Conservation (phyloP, 495 filamentous ascomycete species). For the Apodospora peruviana region DNA sequence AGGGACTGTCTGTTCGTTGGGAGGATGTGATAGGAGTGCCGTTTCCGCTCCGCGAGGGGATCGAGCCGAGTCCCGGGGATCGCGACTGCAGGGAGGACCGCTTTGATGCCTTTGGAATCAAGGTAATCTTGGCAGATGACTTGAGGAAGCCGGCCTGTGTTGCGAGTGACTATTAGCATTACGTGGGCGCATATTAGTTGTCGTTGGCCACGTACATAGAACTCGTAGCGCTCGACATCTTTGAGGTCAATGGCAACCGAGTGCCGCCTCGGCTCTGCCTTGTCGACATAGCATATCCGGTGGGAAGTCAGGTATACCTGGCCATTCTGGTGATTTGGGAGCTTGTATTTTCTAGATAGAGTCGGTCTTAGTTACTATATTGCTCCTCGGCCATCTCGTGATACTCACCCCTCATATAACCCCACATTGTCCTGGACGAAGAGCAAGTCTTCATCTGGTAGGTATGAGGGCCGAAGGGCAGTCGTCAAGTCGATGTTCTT, state of each 20-base stretch:
- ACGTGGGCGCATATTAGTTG: neutral
- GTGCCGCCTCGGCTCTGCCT: slow-evolving; percentile 77
- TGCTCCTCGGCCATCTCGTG: slow-evolving; percentile 1
- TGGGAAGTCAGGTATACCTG: slow-evolving; percentile 95
- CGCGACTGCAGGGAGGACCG: slow-evolving; percentile 45
- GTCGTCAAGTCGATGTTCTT: slow-evolving; percentile 91
- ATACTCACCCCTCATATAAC: slow-evolving; percentile 87
- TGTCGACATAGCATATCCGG: slow-evolving; percentile 90
- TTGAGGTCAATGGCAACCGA: slow-evolving; percentile 84
- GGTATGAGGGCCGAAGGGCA: slow-evolving; percentile 81
- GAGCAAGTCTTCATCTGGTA: slow-evolving; percentile 83
- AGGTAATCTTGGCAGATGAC: slow-evolving; percentile 87
- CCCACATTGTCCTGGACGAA: slow-evolving; percentile 98
- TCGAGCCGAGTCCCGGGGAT: slow-evolving; percentile 26
- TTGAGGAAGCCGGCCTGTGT: slow-evolving; percentile 87
- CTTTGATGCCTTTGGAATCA: slow-evolving; percentile 71
- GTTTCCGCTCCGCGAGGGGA: slow-evolving; percentile 31
- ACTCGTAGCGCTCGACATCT: slow-evolving; percentile 85
- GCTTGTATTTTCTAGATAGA: slow-evolving; percentile 70
- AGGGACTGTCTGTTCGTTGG: slow-evolving; percentile 43
- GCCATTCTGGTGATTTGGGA: slow-evolving; percentile 90
- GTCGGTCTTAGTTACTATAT: slow-evolving; percentile 7
- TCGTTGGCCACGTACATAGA: slow-evolving; percentile 73
- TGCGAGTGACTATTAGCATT: neutral
- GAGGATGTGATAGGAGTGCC: slow-evolving; percentile 39